Conservation (phyloP, 2,329 filamentous ascomycete genomes). For the Curvularia sp. region DNA sequence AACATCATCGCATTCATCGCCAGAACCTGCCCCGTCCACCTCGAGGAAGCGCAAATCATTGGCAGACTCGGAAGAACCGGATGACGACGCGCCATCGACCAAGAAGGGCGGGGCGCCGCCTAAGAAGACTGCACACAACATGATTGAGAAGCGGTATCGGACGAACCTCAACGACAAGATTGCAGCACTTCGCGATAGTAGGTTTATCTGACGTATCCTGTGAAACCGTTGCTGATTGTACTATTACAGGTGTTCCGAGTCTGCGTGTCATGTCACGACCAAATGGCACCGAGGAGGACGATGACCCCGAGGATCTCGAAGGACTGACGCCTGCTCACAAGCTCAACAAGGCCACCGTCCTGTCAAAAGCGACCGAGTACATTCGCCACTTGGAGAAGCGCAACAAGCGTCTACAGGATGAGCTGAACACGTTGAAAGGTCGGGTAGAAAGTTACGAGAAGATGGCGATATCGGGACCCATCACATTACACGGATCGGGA, state of each 20-base stretch:
- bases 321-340: conserved; percentile 82
- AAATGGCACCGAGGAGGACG: conserved; percentile 69
- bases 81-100: conserved; percentile 60
- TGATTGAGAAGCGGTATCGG: conserved; percentile 96
- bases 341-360: conserved; percentile 94
- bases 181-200: conserved; percentile 83
- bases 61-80: conserved; percentile 64
- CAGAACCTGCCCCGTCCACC: conserved; percentile 55
- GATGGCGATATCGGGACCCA: conserved; percentile 67
- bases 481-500: conserved; percentile 45
- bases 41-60: conserved; percentile 52
- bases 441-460: conserved; percentile 72
- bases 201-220: background rate
- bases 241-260: conserved; percentile 70
- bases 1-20: conserved; percentile 66
- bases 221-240: background rate
- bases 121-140: conserved; percentile 97
- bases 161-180: conserved; percentile 98
- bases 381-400: conserved; percentile 93
- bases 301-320: conserved; percentile 79
- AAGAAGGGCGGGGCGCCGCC: conserved; percentile 63
- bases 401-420: conserved; percentile 80
- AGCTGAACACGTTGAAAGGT: conserved; percentile 80
- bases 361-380: conserved; percentile 96
- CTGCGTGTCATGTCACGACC: conserved; percentile 78